phyloP scores from a whole-genome alignment of 495 filamentous ascomycete genomes.

The Neurospora terricola region DNA sequence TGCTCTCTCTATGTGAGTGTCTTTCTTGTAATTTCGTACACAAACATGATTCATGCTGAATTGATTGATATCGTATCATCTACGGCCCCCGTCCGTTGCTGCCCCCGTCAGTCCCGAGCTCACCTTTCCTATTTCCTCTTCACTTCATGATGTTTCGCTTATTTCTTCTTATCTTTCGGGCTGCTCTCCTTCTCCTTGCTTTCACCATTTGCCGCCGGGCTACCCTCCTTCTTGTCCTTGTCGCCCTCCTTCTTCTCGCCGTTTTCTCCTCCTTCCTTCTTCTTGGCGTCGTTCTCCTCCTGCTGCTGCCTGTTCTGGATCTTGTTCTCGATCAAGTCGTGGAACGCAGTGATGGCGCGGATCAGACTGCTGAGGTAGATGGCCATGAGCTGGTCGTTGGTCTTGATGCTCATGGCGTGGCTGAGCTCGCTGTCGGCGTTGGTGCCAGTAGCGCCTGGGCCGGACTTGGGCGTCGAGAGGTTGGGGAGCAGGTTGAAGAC shows the following conservation, averaged over 20 bases:
- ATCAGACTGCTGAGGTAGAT: constrained; percentile 96
- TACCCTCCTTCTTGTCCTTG: constrained; percentile 50
- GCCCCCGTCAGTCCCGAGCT: neutral
- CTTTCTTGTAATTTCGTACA: neutral
- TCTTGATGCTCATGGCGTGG: constrained; percentile 95
- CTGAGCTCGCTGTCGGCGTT: constrained; percentile 66
- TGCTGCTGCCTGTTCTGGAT: constrained; percentile 96
- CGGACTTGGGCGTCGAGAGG: constrained; percentile 65
- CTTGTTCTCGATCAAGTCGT: constrained; percentile 99
- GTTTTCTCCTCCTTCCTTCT: constrained; percentile 43
- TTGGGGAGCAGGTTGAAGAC: constrained; percentile 98
- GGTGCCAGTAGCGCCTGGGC: constrained; percentile 36
- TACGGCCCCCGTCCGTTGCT: neutral
- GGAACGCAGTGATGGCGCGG: constrained; percentile 95
- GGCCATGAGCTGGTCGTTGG: constrained; percentile 96
- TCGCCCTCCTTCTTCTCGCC: constrained; percentile 29
- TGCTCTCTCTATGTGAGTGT: neutral
- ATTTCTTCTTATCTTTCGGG: constrained; percentile 29
- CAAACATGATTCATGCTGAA: neutral
- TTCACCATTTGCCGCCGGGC: constrained; percentile 50
- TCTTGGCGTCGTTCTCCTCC: constrained; percentile 79
- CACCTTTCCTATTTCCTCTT: neutral
- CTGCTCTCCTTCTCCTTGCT: constrained; percentile 30
- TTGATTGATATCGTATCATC: neutral
- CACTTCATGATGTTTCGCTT: neutral